A percentile compares a stretch with the other conserved stretches of the same genome.
phyloP scores from a whole-genome alignment of 352 stramenopile genomes.

The Globisporangium cylindrosporum region DNA sequence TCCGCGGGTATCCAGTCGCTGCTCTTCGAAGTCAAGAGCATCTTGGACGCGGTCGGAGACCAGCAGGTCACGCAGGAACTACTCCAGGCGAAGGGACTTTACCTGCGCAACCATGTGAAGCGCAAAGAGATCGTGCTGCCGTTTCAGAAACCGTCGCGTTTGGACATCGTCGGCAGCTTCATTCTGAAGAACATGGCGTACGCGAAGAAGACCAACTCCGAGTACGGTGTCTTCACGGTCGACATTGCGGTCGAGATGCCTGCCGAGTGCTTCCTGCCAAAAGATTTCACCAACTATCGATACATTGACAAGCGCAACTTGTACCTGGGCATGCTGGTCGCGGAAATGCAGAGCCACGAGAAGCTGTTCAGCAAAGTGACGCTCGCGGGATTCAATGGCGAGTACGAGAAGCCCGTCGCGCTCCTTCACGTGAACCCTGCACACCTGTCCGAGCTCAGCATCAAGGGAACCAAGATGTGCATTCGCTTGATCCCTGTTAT shows the following conservation, averaged over 20 bases:
- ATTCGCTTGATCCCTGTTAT: slow-evolving; percentile 78
- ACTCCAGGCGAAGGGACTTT: slow-evolving; percentile 51
- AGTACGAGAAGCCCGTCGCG: slow-evolving; percentile 75
- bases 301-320: slow-evolving; percentile 89
- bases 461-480: slow-evolving; percentile 52
- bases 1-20: slow-evolving; percentile 53
- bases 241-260: slow-evolving; percentile 87
- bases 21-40: slow-evolving; percentile 81
- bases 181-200: slow-evolving; percentile 83
- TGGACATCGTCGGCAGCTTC: slow-evolving; percentile 88
- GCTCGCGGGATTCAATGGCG: slow-evolving; percentile 70
- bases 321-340: slow-evolving; percentile 76
- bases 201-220: slow-evolving; percentile 38
- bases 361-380: slow-evolving; percentile 52
- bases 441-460: slow-evolving; percentile 38
- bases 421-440: slow-evolving; percentile 43
- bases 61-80: slow-evolving; percentile 78
- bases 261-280: slow-evolving; percentile 72
- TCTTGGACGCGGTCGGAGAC: slow-evolving; percentile 53
- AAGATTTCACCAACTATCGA: slow-evolving; percentile 89
- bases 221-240: slow-evolving; percentile 64
- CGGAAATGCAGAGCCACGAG: slow-evolving; percentile 41
- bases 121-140: slow-evolving; percentile 86
- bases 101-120: slow-evolving; percentile 70
- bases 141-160: slow-evolving; percentile 65